A percentile compares a stretch with the other conserved stretches of the same genome.
Evolutionary conservation across 306 rosid genomes (phyloP).

Genomic region (Corylus americana): DNA sequence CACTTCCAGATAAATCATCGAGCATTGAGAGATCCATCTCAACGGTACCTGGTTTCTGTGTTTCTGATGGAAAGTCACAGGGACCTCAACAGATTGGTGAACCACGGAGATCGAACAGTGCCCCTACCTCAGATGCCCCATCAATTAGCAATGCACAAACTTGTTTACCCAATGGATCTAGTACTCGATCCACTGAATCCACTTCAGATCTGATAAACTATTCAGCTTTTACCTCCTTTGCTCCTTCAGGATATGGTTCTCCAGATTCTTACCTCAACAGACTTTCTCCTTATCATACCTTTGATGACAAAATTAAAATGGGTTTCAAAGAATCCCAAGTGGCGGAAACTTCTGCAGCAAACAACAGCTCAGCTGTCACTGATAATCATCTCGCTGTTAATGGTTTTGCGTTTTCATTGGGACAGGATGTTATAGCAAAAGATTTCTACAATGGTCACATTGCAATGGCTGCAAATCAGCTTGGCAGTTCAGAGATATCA

Average conservation of each 20-base stretch:
- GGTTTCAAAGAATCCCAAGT: slow-evolving; percentile 25
- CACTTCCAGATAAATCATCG: slow-evolving; percentile 69
- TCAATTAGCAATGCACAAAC: slow-evolving; percentile 31
- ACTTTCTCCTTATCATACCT: slow-evolving; percentile 32
- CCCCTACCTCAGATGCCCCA: slow-evolving; percentile 44
- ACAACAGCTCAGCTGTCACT: slow-evolving; percentile 23
- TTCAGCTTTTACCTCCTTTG: slow-evolving; percentile 39
- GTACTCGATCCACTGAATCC: slow-evolving; percentile 35
- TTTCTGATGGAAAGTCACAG: slow-evolving; percentile 43
- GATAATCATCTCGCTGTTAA: slow-evolving; percentile 37
- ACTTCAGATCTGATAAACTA: slow-evolving; percentile 38
- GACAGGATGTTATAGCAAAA: slow-evolving; percentile 31
- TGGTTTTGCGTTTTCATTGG: slow-evolving; percentile 32
- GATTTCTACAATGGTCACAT: slow-evolving; percentile 38
- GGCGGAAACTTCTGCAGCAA: slow-evolving; percentile 40
- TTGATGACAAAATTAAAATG: slow-evolving; percentile 37
- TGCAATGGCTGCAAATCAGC: slow-evolving; percentile 38
- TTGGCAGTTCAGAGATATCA: slow-evolving; percentile 32
- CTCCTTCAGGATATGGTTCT: slow-evolving; percentile 38
- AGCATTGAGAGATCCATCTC: slow-evolving; percentile 84
- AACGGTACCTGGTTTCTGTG: slow-evolving; percentile 67
- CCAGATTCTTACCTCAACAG: slow-evolving; percentile 37
- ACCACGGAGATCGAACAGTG: slow-evolving; percentile 54
- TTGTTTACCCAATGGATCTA: slow-evolving; percentile 37
- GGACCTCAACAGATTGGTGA: slow-evolving; percentile 39